Base-by-base conservation (phyloP, 768 basidiomycete species). In the Tephrocybe sp. region DNA sequence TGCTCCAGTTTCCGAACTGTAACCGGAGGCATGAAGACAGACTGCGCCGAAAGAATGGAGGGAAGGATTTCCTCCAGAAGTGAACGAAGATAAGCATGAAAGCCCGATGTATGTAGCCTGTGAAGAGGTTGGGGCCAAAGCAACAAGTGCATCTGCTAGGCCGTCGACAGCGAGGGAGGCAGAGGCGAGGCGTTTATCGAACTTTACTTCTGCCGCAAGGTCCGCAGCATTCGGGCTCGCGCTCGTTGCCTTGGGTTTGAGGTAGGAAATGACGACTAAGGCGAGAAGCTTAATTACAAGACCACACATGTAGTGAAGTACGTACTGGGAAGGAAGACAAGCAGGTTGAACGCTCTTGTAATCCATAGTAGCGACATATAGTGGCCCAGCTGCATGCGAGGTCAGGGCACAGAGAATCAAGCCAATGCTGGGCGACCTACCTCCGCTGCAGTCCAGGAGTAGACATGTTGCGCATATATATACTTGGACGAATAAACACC, bases 401-500 rank as follows among this genome's bases (percentile, higher is more conserved):
- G 58, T 56, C 14, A 63, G 24, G 28, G 37, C 15, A 7, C 9
- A n/a, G 11, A 30, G 17, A 15, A 11, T 24, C 17, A 20, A 34
- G 10, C 6, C 4, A 17, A 37, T 21, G 20, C 2, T 24, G 48
- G 17, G 32, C 28, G 52, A 61, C 63, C 34, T 60, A 65, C 79
- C 73, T 84, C 73, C 32, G 79, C 79, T 10, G 86, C 76, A 12
- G 74, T 76, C 89, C 89, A 90, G 10, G 70, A 64, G 59, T 85
- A 90, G 9, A 85, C 70, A 60, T 90, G 85, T 57, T 83, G 81
- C 0, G 85, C 88, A 54, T 90, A 93, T 30, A 91, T 68, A 57
- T 90, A 90, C 65, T 91, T 92, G 52, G 86, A 73, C 46, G 82
- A 84, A 65, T 83, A 86, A 1, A 91, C 66, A 15, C 87, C 90